phyloP scores from a whole-genome alignment of 139 green algal species.

The Picochlorum costavermella region DNA sequence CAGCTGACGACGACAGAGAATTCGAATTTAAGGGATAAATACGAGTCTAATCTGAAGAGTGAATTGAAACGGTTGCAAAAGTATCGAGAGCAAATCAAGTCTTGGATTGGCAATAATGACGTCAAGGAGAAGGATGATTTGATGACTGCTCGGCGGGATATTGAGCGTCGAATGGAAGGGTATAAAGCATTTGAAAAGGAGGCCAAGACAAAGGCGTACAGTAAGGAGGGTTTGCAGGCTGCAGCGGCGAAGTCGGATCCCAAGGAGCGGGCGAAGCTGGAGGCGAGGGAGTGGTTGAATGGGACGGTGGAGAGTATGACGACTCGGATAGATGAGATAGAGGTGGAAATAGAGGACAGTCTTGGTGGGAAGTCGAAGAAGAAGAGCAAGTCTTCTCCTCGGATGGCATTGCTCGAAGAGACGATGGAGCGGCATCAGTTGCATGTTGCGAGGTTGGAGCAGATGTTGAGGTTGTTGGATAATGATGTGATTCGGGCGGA shows the following conservation, averaged over 20 bases:
- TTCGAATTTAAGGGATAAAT: slow-evolving; percentile 88
- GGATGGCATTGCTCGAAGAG: slow-evolving; percentile 59
- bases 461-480: slow-evolving; percentile 90
- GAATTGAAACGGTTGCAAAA: slow-evolving; percentile 99
- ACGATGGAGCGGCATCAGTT: slow-evolving; percentile 59
- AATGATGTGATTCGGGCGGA: slow-evolving; percentile 81
- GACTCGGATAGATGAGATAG: slow-evolving; percentile 81
- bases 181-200: slow-evolving; percentile 97
- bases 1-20: slow-evolving; percentile 91
- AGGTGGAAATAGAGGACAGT: slow-evolving; percentile 87
- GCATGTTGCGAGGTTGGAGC: slow-evolving; percentile 67
- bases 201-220: slow-evolving; percentile 94
- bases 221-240: slow-evolving; percentile 70
- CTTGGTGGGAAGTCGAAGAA: slow-evolving; percentile 63
- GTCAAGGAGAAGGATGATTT: slow-evolving; percentile 95
- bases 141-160: slow-evolving; percentile 71
- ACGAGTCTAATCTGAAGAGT: slow-evolving; percentile 96
- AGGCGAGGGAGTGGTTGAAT: slow-evolving; percentile 89
- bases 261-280: slow-evolving; percentile 69
- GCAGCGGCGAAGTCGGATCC: slow-evolving; percentile 62
- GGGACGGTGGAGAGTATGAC: slow-evolving; percentile 66
- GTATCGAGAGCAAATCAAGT: slow-evolving; percentile 96
- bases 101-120: slow-evolving; percentile 82
- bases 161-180: slow-evolving; percentile 95
- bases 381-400: slow-evolving; percentile 48